Evolutionary conservation across 2,329 filamentous ascomycete species (phyloP).

Genomic region (Ophiosphaerella korrae): DNA sequence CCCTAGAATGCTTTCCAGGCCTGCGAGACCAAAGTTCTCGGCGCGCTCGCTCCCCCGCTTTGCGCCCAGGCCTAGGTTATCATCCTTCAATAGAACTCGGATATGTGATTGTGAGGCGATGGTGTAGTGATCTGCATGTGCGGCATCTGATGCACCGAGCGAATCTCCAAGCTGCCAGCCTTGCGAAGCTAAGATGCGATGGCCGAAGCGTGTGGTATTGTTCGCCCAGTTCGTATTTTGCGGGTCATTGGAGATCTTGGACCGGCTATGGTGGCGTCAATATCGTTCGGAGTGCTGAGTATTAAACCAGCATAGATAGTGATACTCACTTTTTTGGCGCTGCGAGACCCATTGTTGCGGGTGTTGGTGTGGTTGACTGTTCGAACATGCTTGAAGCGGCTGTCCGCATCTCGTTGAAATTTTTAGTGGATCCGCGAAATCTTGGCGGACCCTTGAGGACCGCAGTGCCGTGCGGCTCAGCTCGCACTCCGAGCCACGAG

Average conservation of each 20-base stretch:
- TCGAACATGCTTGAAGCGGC: slow-evolving; percentile 12
- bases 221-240: slow-evolving; percentile 95
- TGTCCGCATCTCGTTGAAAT: slow-evolving; percentile 27
- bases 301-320: not conserved
- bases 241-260: slow-evolving; percentile 85
- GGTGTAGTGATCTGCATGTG: slow-evolving; percentile 77
- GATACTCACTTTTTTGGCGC: slow-evolving; percentile 66
- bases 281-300: not conserved
- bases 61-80: slow-evolving; percentile 87
- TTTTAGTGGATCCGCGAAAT: slow-evolving; percentile 36
- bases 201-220: slow-evolving; percentile 81
- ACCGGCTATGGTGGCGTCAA: slow-evolving; percentile 51
- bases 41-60: slow-evolving; percentile 69
- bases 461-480: not conserved
- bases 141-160: slow-evolving; percentile 76
- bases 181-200: slow-evolving; percentile 84
- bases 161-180: slow-evolving; percentile 88
- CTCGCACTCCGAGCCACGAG: not conserved
- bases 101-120: slow-evolving; percentile 85
- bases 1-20: slow-evolving; percentile 84
- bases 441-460: slow-evolving; percentile 35
- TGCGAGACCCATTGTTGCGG: slow-evolving; percentile 67
- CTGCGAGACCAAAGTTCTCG: slow-evolving; percentile 82
- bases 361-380: slow-evolving; percentile 5
- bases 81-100: slow-evolving; percentile 83